Evolutionary conservation across 768 basidiomycete genomes (phyloP), one percentile per base, ranked within the genome.

Genomic region (Hebeloma cylindrosporum): DNA sequence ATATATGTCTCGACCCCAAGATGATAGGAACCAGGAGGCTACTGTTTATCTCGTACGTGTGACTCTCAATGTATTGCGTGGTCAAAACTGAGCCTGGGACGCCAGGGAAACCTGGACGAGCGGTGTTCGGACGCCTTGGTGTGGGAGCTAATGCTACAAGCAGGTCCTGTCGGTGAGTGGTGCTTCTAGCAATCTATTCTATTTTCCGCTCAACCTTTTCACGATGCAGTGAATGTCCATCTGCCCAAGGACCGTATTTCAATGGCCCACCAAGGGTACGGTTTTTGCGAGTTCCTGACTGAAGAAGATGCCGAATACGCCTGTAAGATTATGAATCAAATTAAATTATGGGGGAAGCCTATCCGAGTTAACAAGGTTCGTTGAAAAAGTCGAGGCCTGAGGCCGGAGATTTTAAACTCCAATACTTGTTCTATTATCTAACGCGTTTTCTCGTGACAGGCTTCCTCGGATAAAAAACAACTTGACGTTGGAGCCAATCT

Each of bases 291-390:
- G 75, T 98, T 99, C 67, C 73, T 95, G 68, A 93, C 93, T 28
- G 94, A 98, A 72, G 94, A 96, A 66, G 96, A 98, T 70, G 93
- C 96, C 51, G 96, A 99, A 69, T 99, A 99, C 67, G 95, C 93
- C 46, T 97, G 95, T 79, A 96, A 97, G 77, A 97, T 98, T 58
- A 97, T 98, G 95, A 99, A 99, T 65, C 95, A 97, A 76, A 98
- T 99, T 64, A 99, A 99, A 68, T 68, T 99, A 41, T 99, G 89
- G 82, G 96, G 96, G 18, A 98, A 98, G 63, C 96, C 96, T 23
- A 96, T 99, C 47, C 79, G 96, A 54, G 95, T 99, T 52, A 98
- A 97, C 78, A 99, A 97, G 85, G 93, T 89, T 52, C 60, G 83
- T 71, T 38, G 33, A 40, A 56, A 61, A 57, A 18, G 13, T 40